Conservation (phyloP, 148 eudicot species). For the Amaranthus hypochondriacus region DNA sequence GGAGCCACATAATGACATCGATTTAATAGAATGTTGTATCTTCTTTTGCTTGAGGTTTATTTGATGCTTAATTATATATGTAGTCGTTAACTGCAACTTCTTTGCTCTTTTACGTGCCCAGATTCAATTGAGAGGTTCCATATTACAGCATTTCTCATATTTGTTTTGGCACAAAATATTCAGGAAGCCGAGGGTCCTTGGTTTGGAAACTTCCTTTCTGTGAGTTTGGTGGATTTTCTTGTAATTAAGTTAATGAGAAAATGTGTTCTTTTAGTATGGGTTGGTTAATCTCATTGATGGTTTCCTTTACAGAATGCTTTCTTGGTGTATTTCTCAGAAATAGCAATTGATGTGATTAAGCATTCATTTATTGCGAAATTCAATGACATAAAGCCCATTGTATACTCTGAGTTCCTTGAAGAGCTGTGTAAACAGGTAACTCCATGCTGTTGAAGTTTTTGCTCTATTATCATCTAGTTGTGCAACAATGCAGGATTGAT, state of each 20-base stretch:
- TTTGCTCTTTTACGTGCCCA: conserved; percentile 33
- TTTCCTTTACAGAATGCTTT: conserved; percentile 75
- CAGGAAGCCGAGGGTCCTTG: conserved; percentile 95
- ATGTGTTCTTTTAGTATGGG: conserved; percentile 6
- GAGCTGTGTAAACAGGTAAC: conserved; percentile 96
- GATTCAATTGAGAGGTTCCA: conserved; percentile 97
- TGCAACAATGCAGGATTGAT: background rate
- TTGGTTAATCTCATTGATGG: conserved; percentile 23
- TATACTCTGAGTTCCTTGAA: conserved; percentile 91
- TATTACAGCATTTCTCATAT: conserved; percentile 77
- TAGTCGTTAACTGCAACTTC: conserved; percentile 14
- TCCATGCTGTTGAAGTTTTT: conserved; percentile 3
- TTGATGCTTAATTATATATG: background rate
- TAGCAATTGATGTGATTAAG: conserved; percentile 80
- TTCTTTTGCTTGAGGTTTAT: background rate
- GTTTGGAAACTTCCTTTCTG: conserved; percentile 76
- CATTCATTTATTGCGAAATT: conserved; percentile 94
- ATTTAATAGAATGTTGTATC: background rate
- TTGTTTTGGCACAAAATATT: conserved; percentile 91
- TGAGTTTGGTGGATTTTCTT: conserved; percentile 36
- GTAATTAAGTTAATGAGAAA: conserved; percentile 1
- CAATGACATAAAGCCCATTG: conserved; percentile 81
- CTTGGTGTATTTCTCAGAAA: conserved; percentile 73
- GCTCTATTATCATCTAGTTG: background rate
- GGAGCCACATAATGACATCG: too few relatives aligned